Evolutionary conservation across 2,329 filamentous ascomycete species (phyloP).

Genomic region (Arthrocladium fulminans): DNA sequence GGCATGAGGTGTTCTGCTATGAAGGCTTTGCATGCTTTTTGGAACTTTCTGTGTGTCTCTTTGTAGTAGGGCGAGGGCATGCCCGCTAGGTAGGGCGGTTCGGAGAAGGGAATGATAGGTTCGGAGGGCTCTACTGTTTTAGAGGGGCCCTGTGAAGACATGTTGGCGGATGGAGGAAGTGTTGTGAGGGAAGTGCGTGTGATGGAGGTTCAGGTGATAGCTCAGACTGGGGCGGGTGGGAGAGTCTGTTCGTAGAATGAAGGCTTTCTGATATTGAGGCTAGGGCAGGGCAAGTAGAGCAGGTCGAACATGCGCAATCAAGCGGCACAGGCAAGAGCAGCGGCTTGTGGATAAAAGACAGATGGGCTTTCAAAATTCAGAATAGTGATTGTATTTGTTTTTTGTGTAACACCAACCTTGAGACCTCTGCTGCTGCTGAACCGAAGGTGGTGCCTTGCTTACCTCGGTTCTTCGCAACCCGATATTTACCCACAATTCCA

Average conservation of each 20-base stretch:
- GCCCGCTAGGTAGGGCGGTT: slow-evolving; percentile 62
- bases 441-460: neutral
- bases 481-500: neutral
- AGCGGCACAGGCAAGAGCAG: neutral
- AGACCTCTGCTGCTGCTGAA: neutral
- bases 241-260: too few relatives aligned
- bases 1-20: slow-evolving; percentile 53
- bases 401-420: too few relatives aligned
- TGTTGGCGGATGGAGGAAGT: neutral
- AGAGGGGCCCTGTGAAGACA: slow-evolving; percentile 3
- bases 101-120: slow-evolving; percentile 55
- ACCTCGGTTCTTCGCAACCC: neutral
- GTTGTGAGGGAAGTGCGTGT: neutral
- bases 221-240: too few relatives aligned
- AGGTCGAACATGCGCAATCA: neutral
- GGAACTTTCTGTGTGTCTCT: slow-evolving; percentile 55
- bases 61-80: slow-evolving; percentile 65
- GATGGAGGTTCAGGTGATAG: neutral
- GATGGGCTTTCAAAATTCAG: too few relatives aligned
- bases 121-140: slow-evolving; percentile 8
- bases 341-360: neutral
- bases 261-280: too few relatives aligned
- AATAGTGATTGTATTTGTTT: too few relatives aligned
- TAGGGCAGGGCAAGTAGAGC: too few relatives aligned
- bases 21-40: slow-evolving; percentile 59